A percentile compares a stretch with the other conserved stretches of the same genome.
phyloP scores from a whole-genome alignment of 768 basidiomycete species.

The Xanthoconium purpureum region DNA sequence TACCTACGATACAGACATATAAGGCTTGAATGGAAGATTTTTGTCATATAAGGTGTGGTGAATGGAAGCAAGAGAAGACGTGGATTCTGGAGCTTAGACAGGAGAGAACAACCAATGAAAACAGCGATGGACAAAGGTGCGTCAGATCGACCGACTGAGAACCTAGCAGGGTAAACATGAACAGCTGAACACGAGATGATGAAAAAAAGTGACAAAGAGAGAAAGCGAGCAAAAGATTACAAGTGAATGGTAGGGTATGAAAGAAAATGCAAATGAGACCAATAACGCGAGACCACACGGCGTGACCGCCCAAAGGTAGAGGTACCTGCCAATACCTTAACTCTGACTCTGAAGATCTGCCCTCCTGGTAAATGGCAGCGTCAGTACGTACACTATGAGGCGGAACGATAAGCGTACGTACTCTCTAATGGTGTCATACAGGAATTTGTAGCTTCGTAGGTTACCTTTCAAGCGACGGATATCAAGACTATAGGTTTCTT shows the following conservation, averaged over 20 bases:
- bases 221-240: constrained; percentile 19
- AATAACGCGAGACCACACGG: background rate
- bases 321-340: constrained; percentile 30
- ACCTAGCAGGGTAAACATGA: constrained; percentile 23
- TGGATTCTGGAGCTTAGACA: background rate
- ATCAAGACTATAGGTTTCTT: constrained; percentile 89
- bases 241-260: constrained; percentile 31
- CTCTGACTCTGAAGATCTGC: constrained; percentile 40
- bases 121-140: constrained; percentile 16
- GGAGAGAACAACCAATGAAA: constrained; percentile 10
- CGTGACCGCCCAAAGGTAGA: constrained; percentile 6
- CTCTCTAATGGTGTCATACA: constrained; percentile 87
- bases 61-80: constrained; percentile 5
- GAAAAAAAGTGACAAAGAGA: background rate
- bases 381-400: constrained; percentile 9
- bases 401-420: constrained; percentile 41
- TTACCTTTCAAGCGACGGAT: constrained; percentile 91
- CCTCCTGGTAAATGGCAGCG: constrained; percentile 24
- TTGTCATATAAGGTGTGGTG: constrained; percentile 25
- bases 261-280: constrained; percentile 6
- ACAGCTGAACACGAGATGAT: constrained; percentile 14
- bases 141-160: constrained; percentile 16
- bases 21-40: constrained; percentile 21
- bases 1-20: constrained; percentile 32
- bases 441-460: constrained; percentile 87